phyloP scores from a whole-genome alignment of 2,329 filamentous ascomycete genomes.

The Coleophoma crateriformis region DNA sequence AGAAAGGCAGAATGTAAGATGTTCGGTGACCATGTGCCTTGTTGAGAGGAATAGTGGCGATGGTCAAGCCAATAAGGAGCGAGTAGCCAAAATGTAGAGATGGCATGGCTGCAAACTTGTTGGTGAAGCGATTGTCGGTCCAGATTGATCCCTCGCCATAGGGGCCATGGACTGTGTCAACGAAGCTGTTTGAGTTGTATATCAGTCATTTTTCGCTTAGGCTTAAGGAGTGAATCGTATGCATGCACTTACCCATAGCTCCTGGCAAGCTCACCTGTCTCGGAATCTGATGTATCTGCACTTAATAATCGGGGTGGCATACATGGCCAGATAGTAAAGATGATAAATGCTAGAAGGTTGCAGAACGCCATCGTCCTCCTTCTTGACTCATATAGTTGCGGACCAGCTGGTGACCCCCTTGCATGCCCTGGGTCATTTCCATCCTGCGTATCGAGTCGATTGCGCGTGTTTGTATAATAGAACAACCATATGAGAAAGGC shows the following conservation, averaged over 20 bases:
- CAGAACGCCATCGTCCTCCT: conserved; percentile 51
- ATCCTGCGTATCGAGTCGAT: conserved; percentile 36
- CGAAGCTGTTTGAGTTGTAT: conserved; percentile 32
- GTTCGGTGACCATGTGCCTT: conserved; percentile 41
- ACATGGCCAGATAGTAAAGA: conserved; percentile 55
- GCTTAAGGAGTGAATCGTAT: no score
- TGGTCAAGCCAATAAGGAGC: conserved; percentile 64
- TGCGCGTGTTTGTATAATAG: conserved; percentile 62
- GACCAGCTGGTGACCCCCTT: conserved; percentile 38
- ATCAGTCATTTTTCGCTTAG: no score
- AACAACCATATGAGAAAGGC: conserved; percentile 63
- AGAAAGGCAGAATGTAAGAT: conserved; percentile 26
- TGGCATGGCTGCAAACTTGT: conserved; percentile 74
- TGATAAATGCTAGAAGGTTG: conserved; percentile 52
- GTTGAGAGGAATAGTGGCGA: conserved; percentile 58
- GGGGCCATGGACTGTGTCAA: conserved; percentile 52
- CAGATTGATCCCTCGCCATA: conserved; percentile 61
- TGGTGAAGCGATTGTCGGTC: conserved; percentile 69
- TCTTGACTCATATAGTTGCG: conserved; percentile 47
- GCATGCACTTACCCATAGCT: conserved; percentile 34
- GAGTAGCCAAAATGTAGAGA: conserved; percentile 73
- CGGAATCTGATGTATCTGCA: conserved; percentile 45
- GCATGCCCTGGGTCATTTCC: conserved; percentile 29
- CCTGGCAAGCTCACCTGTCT: conserved; percentile 51
- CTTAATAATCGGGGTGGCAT: conserved; percentile 54